These are phyloP conservation scores for Chlorella sp. DNA, from an alignment of 139 green algal genomes.

Conservation along the genomic window DNA sequence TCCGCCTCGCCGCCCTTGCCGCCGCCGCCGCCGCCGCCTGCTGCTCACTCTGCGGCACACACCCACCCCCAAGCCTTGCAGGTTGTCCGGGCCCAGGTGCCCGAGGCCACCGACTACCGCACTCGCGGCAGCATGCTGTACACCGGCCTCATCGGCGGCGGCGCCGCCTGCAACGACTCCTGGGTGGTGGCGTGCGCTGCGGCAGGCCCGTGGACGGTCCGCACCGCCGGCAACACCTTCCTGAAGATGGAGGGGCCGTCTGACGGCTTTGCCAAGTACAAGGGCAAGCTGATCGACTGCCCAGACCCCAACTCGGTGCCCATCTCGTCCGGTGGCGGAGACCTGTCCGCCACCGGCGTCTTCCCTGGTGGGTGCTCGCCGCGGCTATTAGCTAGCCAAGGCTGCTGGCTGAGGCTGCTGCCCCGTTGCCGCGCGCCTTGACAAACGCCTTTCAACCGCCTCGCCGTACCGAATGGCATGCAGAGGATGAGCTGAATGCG, in stretches of 20 bases:
- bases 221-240: background rate
- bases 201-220: background rate
- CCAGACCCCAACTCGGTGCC: background rate
- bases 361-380: background rate
- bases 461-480: too few relatives aligned
- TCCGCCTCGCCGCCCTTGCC: background rate
- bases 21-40: background rate
- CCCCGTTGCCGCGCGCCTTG: too few relatives aligned
- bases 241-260: background rate
- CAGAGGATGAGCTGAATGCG: background rate
- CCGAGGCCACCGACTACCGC: background rate
- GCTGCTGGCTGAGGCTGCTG: too few relatives aligned
- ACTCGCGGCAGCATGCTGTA: slow-evolving; percentile 8
- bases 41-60: background rate
- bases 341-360: background rate
- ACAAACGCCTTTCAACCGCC: too few relatives aligned
- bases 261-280: background rate
- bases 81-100: background rate
- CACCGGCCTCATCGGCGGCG: background rate
- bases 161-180: background rate
- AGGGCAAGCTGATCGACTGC: slow-evolving; percentile 1
- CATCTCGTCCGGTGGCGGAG: background rate
- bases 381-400: background rate
- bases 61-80: background rate
- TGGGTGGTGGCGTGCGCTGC: slow-evolving; percentile 4